Conservation (phyloP, 2,329 filamentous ascomycete species). For the Stachybotrys chlorohalonatus region DNA sequence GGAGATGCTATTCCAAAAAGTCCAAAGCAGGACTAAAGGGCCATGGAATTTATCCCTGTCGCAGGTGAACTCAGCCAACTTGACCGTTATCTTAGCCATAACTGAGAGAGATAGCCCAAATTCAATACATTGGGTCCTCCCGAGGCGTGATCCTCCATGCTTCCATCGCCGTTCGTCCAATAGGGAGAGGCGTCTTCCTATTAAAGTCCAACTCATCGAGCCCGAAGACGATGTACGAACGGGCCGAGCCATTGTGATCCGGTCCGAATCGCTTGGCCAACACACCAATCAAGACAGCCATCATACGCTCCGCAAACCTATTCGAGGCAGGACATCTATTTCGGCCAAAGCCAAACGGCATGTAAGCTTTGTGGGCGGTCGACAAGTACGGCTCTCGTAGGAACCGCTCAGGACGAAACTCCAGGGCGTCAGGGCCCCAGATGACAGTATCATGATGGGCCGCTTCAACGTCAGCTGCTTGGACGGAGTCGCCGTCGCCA, state of each 20-base stretch:
- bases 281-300: not conserved
- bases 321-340: not conserved
- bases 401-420: not conserved
- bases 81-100: too few relatives aligned
- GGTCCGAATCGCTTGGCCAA: not conserved
- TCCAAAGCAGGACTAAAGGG: too few relatives aligned
- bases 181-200: not conserved
- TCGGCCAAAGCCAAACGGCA: not conserved
- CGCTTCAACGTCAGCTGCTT: not conserved
- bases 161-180: not conserved
- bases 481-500: not conserved
- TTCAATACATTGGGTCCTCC: too few relatives aligned
- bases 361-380: not conserved
- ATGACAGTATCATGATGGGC: not conserved
- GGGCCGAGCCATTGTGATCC: not conserved
- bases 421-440: not conserved
- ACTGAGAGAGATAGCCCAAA: too few relatives aligned
- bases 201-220: not conserved
- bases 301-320: not conserved
- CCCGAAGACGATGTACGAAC: not conserved
- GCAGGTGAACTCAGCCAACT: too few relatives aligned
- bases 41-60: too few relatives aligned
- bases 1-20: too few relatives aligned
- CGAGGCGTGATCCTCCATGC: too few relatives aligned
- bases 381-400: not conserved